These are phyloP conservation scores for Annulohypoxylon stygium DNA, from an alignment of 495 filamentous ascomycete genomes.

Conservation along the genomic window DNA sequence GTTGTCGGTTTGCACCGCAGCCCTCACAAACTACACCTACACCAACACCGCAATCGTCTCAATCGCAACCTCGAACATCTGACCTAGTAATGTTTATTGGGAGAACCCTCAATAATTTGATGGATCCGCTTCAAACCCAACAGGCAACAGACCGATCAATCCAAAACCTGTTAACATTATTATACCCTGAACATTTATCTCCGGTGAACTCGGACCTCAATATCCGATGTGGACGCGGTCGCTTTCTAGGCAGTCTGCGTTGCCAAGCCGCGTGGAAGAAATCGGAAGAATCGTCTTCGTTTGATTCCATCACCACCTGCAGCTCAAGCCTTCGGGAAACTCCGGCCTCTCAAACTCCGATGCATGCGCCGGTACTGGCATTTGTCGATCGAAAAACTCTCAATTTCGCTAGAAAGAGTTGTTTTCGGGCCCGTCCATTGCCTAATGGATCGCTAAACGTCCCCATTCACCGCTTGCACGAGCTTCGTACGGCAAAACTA, in stretches of 20 bases:
- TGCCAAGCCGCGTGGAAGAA: constrained; percentile 56
- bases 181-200: constrained; percentile 54
- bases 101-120: constrained; percentile 51
- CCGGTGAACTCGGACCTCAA: constrained; percentile 48
- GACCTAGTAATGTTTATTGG: constrained; percentile 51
- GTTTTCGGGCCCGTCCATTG: constrained; percentile 49
- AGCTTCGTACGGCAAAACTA: constrained; percentile 55
- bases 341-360: not conserved
- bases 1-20: constrained; percentile 54
- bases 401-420: constrained; percentile 49
- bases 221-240: constrained; percentile 54
- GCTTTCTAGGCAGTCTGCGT: constrained; percentile 50
- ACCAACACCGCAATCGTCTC: constrained; percentile 24
- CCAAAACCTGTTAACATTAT: constrained; percentile 48
- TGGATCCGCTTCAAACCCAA: constrained; percentile 26
- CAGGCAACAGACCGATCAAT: constrained; percentile 52
- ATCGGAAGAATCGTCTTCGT: constrained; percentile 44
- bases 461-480: constrained; percentile 54
- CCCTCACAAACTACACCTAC: constrained; percentile 51
- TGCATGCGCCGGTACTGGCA: constrained; percentile 54
- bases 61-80: constrained; percentile 3
- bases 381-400: constrained; percentile 58
- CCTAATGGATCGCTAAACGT: constrained; percentile 50
- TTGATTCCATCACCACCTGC: constrained; percentile 54
- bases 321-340: constrained; percentile 38